phyloP scores from a whole-genome alignment of 2,329 filamentous ascomycete genomes.

The Claviceps sp. region DNA sequence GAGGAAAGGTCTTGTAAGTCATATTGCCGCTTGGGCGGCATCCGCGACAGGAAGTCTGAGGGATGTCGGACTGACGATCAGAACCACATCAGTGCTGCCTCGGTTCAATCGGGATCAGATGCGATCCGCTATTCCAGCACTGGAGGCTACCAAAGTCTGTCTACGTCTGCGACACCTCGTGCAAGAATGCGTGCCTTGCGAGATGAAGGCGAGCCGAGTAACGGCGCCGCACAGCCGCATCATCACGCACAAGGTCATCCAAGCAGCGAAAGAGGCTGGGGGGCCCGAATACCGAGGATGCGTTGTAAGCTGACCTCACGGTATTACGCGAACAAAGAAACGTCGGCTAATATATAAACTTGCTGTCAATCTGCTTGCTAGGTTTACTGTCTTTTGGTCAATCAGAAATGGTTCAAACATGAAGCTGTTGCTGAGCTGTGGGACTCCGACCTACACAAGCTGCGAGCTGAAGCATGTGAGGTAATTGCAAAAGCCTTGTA shows the following conservation, averaged over 20 bases:
- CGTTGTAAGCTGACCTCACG: constrained; percentile 35
- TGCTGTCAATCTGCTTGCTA: constrained; percentile 10
- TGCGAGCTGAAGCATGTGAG: constrained; percentile 74
- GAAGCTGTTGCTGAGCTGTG: constrained; percentile 75
- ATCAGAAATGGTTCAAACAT: constrained; percentile 59
- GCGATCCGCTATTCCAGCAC: constrained; percentile 56
- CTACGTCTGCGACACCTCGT: constrained; percentile 83
- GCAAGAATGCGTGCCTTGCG: constrained; percentile 79
- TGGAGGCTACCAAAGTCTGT: constrained; percentile 78
- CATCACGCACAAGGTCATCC: constrained; percentile 67
- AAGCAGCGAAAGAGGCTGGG: constrained; percentile 71
- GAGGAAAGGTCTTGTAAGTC: constrained; percentile 31
- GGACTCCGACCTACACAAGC: constrained; percentile 73
- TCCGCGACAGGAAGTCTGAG: not conserved
- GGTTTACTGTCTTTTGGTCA: constrained; percentile 66
- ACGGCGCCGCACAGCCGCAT: constrained; percentile 72
- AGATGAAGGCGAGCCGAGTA: constrained; percentile 64
- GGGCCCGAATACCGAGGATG: constrained; percentile 61
- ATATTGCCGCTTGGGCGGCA: not conserved
- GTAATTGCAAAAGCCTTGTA: constrained; percentile 73
- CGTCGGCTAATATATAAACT: not conserved
- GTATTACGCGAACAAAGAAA: not conserved
- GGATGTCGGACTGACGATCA: not conserved
- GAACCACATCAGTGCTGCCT: constrained; percentile 44
- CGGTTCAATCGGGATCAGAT: constrained; percentile 43